Conservation (phyloP, 768 basidiomycete genomes). For the Nidula microcarpa region DNA sequence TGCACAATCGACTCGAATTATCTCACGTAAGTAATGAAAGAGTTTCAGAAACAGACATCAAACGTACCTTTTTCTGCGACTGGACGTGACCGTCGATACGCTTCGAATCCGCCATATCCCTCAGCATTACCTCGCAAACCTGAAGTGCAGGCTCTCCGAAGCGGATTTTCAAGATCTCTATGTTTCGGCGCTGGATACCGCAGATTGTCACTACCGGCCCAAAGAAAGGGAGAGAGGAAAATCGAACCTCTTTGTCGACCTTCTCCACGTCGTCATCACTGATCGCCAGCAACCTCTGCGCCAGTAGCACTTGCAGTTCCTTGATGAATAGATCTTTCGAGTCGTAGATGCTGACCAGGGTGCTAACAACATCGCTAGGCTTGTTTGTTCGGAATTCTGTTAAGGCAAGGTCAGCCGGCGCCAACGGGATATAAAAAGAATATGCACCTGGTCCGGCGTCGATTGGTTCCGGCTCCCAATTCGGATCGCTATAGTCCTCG, state of each 20-base stretch:
- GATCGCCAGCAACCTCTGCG: slow-evolving; percentile 78
- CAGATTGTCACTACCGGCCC: slow-evolving; percentile 3
- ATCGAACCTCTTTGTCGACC: slow-evolving; percentile 63
- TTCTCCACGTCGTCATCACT: slow-evolving; percentile 77
- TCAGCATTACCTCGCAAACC: slow-evolving; percentile 97
- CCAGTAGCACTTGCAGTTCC: slow-evolving; percentile 89
- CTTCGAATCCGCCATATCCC: slow-evolving; percentile 93
- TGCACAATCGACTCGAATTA: slow-evolving; percentile 63
- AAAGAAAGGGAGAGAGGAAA: not conserved
- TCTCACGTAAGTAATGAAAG: not conserved
- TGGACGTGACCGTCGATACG: slow-evolving; percentile 88
- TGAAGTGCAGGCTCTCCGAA: slow-evolving; percentile 93
- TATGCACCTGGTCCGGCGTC: slow-evolving; percentile 86
- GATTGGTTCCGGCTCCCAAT: slow-evolving; percentile 95
- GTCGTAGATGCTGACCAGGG: slow-evolving; percentile 96
- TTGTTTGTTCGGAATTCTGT: slow-evolving; percentile 89
- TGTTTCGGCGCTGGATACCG: slow-evolving; percentile 69
- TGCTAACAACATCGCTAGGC: slow-evolving; percentile 91
- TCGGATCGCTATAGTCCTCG: slow-evolving; percentile 88
- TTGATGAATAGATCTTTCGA: slow-evolving; percentile 96
- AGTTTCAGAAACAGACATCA: not conserved
- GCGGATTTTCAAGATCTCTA: slow-evolving; percentile 92
- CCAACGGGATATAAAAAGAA: not conserved
- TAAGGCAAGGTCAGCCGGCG: not conserved
- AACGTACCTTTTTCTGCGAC: slow-evolving; percentile 58